These are phyloP conservation scores for Hamigera avellanea DNA, from an alignment of 495 filamentous ascomycete species.

Conservation along the genomic window DNA sequence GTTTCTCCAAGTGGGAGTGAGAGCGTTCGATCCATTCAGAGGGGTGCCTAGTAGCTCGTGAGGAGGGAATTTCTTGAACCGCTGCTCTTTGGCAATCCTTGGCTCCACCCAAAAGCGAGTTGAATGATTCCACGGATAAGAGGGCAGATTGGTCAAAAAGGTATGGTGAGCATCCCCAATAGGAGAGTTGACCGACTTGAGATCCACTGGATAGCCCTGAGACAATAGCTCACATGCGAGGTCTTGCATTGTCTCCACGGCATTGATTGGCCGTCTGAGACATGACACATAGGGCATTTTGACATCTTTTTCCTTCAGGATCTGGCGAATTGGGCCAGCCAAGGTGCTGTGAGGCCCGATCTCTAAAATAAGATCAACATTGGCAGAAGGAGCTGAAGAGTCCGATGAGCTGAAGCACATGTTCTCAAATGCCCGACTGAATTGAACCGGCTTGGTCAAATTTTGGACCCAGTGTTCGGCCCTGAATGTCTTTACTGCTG, in stretches of 20 bases:
- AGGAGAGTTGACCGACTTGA: conserved; percentile 10
- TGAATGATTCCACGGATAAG: conserved; percentile 21
- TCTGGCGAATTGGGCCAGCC: conserved; percentile 47
- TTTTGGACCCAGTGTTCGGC: conserved; percentile 33
- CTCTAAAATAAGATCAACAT: conserved; percentile 25
- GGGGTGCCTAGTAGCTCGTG: conserved; percentile 10
- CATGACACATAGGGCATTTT: conserved; percentile 23
- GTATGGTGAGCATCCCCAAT: conserved; percentile 4
- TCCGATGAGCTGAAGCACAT: conserved; percentile 9
- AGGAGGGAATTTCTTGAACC: conserved; percentile 2
- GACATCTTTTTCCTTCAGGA: conserved; percentile 23
- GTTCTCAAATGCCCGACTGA: conserved; percentile 19
- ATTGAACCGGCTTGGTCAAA: conserved; percentile 29
- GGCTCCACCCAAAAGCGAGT: conserved; percentile 8
- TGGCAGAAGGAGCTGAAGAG: conserved; percentile 8
- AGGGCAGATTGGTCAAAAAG: conserved; percentile 16
- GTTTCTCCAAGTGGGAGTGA: conserved; percentile 20
- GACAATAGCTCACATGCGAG: conserved; percentile 27
- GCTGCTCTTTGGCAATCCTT: conserved; percentile 7
- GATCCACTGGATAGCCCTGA: conserved; percentile 15
- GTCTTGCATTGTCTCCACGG: conserved; percentile 16
- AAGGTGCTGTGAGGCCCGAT: conserved; percentile 50
- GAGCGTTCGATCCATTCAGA: conserved; percentile 16
- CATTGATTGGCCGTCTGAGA: conserved; percentile 21
- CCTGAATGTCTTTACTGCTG: conserved; percentile 8